Percentiles rank a stretch among this genome's conserved stretches.
Conservation (phyloP, 2,329 filamentous ascomycete species). For the Hymenoscyphus infarciens region DNA sequence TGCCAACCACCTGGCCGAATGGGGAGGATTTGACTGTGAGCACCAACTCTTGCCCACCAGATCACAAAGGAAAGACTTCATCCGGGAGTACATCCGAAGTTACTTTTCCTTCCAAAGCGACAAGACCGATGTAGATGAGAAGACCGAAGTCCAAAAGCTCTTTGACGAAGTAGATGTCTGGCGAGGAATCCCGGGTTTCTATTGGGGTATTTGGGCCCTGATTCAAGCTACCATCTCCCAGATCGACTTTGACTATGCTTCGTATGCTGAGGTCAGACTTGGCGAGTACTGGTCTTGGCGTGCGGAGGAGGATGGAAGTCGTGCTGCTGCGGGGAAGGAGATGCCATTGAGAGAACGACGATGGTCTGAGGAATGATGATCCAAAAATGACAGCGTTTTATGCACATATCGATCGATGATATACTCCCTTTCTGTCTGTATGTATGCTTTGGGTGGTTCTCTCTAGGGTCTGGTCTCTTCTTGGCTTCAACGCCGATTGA, state of each 20-base stretch:
- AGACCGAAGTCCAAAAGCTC: constrained; percentile 64
- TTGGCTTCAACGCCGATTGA: constrained; percentile 3
- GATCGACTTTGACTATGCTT: constrained; percentile 95
- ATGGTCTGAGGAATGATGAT: constrained; percentile 51
- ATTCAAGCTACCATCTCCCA: constrained; percentile 93
- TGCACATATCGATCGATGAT: not conserved
- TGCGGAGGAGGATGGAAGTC: constrained; percentile 63
- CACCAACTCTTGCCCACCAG: constrained; percentile 77
- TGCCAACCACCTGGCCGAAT: constrained; percentile 97
- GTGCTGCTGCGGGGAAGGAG: constrained; percentile 51
- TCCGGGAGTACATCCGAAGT: constrained; percentile 74
- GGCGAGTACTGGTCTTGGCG: constrained; percentile 95
- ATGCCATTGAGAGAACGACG: constrained; percentile 72
- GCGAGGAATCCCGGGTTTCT: constrained; percentile 84
- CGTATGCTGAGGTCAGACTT: constrained; percentile 80
- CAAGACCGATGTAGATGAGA: constrained; percentile 40
- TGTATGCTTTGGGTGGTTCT: not conserved
- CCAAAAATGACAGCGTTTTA: not conserved
- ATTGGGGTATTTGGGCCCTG: constrained; percentile 90
- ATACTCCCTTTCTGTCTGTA: not conserved
- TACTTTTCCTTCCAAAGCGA: constrained; percentile 53
- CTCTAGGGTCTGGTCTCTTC: not conserved
- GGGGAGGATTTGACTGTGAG: constrained; percentile 96
- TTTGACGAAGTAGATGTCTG: constrained; percentile 81
- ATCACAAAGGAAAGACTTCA: constrained; percentile 73